Conservation (phyloP, 148 eudicot species). For the Spergularia bocconei region DNA sequence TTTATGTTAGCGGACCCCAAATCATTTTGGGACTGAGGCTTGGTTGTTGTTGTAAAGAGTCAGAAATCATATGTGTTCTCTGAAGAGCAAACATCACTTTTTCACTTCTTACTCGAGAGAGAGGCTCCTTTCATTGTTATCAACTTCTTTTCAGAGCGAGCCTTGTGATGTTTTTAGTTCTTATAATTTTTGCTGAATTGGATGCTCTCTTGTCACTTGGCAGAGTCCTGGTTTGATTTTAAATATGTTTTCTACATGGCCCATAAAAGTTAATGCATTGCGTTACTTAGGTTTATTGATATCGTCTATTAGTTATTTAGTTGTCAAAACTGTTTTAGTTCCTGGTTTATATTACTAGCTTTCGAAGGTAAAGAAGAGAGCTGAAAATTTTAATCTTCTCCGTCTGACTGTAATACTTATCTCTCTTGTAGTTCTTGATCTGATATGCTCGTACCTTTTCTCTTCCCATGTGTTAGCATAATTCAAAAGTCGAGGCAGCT, state of each 20-base stretch:
- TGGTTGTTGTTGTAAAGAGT: too few species aligned
- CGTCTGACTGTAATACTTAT: not conserved
- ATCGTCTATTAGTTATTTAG: too few species aligned
- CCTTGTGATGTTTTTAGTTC: not conserved
- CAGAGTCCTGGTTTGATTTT: too few species aligned
- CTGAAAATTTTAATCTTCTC: not conserved
- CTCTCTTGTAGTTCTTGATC: not conserved
- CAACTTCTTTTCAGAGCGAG: not conserved
- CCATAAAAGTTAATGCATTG: not conserved
- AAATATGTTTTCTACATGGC: not conserved
- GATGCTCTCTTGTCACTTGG: not conserved
- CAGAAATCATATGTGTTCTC: too few species aligned
- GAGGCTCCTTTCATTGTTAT: too few species aligned
- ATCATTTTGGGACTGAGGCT: too few species aligned
- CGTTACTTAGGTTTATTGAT: not conserved
- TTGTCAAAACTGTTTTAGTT: not conserved
- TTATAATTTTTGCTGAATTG: not conserved
- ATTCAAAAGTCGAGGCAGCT: constrained; percentile 43
- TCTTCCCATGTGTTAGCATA: constrained; percentile 37
- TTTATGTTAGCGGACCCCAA: too few species aligned
- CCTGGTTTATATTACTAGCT: not conserved
- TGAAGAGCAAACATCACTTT: too few species aligned
- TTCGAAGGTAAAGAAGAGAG: not conserved
- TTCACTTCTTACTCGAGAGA: too few species aligned
- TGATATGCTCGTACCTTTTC: not conserved